Conservation (phyloP, 345 rosid species). For the Chamaenerion angustifolium region DNA sequence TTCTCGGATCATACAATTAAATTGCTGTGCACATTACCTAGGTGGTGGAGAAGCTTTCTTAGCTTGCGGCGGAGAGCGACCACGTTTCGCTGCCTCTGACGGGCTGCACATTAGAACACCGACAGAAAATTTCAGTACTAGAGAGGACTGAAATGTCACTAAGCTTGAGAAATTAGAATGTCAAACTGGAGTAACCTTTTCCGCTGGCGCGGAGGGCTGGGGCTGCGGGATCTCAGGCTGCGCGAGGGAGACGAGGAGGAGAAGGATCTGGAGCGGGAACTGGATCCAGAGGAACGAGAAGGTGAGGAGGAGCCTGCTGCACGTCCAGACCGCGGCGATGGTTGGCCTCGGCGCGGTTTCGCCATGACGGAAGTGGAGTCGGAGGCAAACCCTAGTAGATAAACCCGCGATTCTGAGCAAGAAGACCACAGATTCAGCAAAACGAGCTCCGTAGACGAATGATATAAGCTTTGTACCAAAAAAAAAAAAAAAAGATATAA, state of each 20-base stretch:
- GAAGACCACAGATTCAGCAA: too few relatives aligned
- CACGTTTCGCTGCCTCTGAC: slow-evolving; percentile 36
- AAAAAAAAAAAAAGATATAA: too few relatives aligned
- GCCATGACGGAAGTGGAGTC: slow-evolving; percentile 30
- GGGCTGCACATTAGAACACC: slow-evolving; percentile 20
- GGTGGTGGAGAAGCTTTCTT: slow-evolving; percentile 59
- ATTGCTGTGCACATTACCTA: slow-evolving; percentile 20
- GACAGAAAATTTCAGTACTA: not conserved
- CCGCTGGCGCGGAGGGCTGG: slow-evolving; percentile 36
- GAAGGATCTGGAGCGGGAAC: slow-evolving; percentile 32
- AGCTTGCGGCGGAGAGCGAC: slow-evolving; percentile 53
- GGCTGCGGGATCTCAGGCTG: slow-evolving; percentile 39
- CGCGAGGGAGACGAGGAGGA: slow-evolving; percentile 53
- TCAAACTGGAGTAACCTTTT: slow-evolving; percentile 20
- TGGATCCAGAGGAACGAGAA: slow-evolving; percentile 36
- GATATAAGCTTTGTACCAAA: too few relatives aligned
- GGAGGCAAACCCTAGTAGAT: slow-evolving; percentile 9
- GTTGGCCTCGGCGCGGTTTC: slow-evolving; percentile 63
- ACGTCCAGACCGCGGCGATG: slow-evolving; percentile 38
- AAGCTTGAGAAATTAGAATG: too few relatives aligned
- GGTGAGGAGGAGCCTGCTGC: slow-evolving; percentile 36
- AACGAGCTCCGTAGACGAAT: too few relatives aligned
- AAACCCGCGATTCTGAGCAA: too few relatives aligned
- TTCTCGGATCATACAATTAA: not conserved
- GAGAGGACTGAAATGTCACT: too few relatives aligned